Percentiles rank a stretch among this genome's conserved stretches.
phyloP scores from a whole-genome alignment of 2,329 filamentous ascomycete genomes.

The Trematosphaeria pertusa region DNA sequence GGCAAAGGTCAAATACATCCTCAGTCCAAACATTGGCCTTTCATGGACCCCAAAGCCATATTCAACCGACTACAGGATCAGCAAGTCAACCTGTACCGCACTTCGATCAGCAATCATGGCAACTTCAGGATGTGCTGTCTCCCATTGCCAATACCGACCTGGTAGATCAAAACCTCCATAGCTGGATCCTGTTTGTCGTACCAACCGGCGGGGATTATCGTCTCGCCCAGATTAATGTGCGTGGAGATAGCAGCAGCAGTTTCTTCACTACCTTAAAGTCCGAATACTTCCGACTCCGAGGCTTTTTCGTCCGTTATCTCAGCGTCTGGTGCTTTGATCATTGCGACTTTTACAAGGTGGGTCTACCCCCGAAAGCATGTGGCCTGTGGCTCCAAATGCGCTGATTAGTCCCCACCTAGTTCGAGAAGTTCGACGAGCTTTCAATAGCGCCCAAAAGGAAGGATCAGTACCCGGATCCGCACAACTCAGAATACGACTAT shows the following conservation, averaged over 20 bases:
- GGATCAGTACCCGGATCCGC: slow-evolving; percentile 6
- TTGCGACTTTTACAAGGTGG: slow-evolving; percentile 13
- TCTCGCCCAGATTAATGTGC: slow-evolving; percentile 1
- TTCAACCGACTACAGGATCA: not conserved
- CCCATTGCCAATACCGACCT: not conserved
- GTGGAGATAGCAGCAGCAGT: not conserved
- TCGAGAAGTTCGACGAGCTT: slow-evolving; percentile 11
- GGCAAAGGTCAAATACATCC: no score
- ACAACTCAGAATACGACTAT: slow-evolving; percentile 8
- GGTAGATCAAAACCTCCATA: no score
- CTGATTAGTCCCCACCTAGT: slow-evolving; percentile 3
- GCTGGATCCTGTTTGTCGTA: slow-evolving; percentile 5
- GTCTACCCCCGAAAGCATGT: not conserved
- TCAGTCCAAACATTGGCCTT: no score
- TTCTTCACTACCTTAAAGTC: slow-evolving; percentile 4
- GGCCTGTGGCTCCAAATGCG: not conserved
- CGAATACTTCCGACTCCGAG: slow-evolving; percentile 1
- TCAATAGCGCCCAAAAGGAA: not conserved
- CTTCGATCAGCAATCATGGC: not conserved
- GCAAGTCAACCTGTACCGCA: not conserved
- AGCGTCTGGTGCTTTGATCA: slow-evolving; percentile 12
- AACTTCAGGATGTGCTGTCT: not conserved
- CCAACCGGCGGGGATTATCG: not conserved
- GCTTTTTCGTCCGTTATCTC: not conserved
- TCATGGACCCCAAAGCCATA: not conserved